Evolutionary conservation across 129 eudicot genomes (phyloP), one percentile per base, ranked within the genome.

Genomic region (Logfia minima): DNA sequence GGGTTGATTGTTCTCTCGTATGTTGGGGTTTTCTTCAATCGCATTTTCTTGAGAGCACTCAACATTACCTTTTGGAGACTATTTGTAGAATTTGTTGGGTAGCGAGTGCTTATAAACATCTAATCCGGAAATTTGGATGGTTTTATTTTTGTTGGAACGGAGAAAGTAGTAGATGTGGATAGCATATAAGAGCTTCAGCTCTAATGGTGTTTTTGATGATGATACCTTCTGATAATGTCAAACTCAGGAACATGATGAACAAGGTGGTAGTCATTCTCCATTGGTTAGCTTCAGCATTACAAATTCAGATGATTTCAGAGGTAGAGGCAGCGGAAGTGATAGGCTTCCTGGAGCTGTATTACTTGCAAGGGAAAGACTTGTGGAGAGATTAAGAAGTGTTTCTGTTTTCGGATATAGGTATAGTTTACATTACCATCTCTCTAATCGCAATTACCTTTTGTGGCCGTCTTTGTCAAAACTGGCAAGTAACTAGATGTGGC

Each of bases 331-430:
- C 21, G 82, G 75, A 23, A 85, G 68, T 78, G 90, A 88, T 37
- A 72, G 90, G 80, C 96, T 92, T 76, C 98, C 96, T 35, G 92
- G 96, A 82, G 79, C 88, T 34, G 98, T 92, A n/a, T 77, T 92
- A 67, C 98, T 88, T 83, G 98, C 98, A 45, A 90, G 93, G 75
- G 96, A 92, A 85, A 83, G 98, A 76, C 98, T 92, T 72, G 64
- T 88, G 52, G 94, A 90, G 62, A 86, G 98, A 77, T 66, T 92
- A 55, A 86, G 90, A 83, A 90, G 94, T 21, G 86, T 88, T 29
- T 80, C 93, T 76, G 61, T 85, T 77, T 77, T 88, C 75, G 84
- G 84, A 26, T 60, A 58, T 77, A 90, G 98, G 98, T 88, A 77
- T 58, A 75, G 34, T 16, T 59, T 56, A 6, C 55, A 76, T 65